Conservation (phyloP, 2,329 filamentous ascomycete genomes). For the Tolypocladium amazonense region DNA sequence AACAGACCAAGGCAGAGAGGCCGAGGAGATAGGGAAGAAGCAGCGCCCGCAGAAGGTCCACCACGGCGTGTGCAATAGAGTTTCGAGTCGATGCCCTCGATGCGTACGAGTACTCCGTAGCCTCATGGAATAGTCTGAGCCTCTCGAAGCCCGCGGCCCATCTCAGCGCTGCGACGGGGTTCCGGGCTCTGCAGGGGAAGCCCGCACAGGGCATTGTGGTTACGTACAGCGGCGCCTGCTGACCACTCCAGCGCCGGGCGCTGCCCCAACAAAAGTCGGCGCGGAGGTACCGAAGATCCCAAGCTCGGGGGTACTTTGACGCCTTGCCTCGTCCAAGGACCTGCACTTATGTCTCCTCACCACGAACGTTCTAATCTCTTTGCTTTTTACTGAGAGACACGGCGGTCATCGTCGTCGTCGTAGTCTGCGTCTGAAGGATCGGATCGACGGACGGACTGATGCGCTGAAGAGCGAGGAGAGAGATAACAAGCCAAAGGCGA, state of each 20-base stretch:
- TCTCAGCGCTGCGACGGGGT: not conserved
- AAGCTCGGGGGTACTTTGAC: not conserved
- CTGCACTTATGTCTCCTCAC: not conserved
- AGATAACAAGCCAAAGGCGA: too few relatives aligned
- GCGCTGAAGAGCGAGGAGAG: not conserved
- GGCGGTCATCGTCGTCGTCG: not conserved
- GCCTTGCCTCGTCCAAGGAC: too few relatives aligned
- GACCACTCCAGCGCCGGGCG: not conserved
- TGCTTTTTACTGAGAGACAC: not conserved
- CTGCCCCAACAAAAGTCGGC: not conserved
- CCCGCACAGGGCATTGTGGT: not conserved
- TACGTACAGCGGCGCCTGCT: not conserved
- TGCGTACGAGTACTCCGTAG: not conserved
- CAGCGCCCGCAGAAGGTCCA: too few relatives aligned
- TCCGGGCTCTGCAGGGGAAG: not conserved
- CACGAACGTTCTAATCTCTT: not conserved
- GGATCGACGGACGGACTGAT: not conserved
- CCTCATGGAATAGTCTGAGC: not conserved
- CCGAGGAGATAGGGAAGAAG: too few relatives aligned
- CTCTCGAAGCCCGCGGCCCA: not conserved
- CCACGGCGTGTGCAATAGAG: too few relatives aligned
- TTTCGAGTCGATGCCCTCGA: too few relatives aligned
- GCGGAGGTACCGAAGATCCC: too few relatives aligned
- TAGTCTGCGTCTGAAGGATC: not conserved
- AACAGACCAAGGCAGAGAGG: too few relatives aligned